These are phyloP conservation scores for Pseudomicrostroma phylloplanum DNA, from an alignment of 1,284 basidiomycete genomes.

Conservation along the genomic window DNA sequence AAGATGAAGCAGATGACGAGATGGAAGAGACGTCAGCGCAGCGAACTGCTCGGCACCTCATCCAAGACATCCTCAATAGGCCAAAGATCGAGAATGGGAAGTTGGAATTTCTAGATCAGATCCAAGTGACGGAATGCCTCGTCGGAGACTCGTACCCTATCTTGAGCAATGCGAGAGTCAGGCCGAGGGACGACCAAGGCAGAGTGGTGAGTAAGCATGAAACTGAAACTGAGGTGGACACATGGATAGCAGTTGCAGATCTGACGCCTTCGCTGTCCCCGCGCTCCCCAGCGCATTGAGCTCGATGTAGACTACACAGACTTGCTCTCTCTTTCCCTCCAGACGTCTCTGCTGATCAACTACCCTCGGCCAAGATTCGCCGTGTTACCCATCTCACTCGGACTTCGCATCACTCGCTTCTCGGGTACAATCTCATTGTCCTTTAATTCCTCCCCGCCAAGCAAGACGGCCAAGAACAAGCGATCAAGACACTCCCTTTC, in stretches of 20 bases:
- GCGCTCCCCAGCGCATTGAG: conserved; percentile 52
- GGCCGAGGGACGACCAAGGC: conserved; percentile 57
- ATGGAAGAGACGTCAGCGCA: conserved; percentile 20
- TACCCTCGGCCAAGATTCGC: conserved; percentile 58
- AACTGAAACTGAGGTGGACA: neutral
- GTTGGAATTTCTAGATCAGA: conserved; percentile 52
- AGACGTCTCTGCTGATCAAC: conserved; percentile 58
- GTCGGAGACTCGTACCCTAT: conserved; percentile 56
- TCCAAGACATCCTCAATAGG: conserved; percentile 45
- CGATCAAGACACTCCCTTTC: conserved; percentile 52
- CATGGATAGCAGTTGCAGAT: neutral
- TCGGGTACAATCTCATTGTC: conserved; percentile 55
- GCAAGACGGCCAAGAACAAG: conserved; percentile 25
- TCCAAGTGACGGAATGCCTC: conserved; percentile 57
- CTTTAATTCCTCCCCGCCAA: conserved; percentile 6
- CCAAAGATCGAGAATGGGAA: neutral
- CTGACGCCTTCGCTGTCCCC: conserved; percentile 23
- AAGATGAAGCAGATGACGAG: conserved; percentile 3
- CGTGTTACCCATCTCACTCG: conserved; percentile 57
- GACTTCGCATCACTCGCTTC: conserved; percentile 56
- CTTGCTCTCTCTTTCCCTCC: conserved; percentile 55
- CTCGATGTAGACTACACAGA: conserved; percentile 59
- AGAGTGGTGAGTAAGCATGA: conserved; percentile 51
- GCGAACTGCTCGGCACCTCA: conserved; percentile 29
- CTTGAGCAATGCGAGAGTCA: conserved; percentile 56